A percentile compares a stretch with the other conserved stretches of the same genome.
phyloP scores from a whole-genome alignment of 331 rosid genomes.

The Pyracantha coccinea region DNA sequence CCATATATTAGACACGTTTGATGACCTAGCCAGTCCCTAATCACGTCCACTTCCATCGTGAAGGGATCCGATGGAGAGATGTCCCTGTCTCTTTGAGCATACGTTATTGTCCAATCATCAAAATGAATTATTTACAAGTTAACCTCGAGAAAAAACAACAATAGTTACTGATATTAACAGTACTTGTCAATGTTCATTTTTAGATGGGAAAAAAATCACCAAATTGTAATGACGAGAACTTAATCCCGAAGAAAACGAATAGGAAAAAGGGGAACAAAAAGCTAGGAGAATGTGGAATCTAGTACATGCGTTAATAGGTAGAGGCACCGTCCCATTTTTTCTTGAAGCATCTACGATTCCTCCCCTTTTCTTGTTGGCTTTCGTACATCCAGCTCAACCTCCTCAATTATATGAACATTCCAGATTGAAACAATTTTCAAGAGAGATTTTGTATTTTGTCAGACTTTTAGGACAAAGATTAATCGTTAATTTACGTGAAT shows the following conservation, averaged over 20 bases:
- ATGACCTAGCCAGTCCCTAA: not conserved
- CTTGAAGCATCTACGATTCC: not conserved
- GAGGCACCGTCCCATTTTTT: conserved; percentile 22
- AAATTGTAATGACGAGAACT: not conserved
- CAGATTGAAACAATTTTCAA: no score
- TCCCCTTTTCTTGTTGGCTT: not conserved
- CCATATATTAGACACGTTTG: not conserved
- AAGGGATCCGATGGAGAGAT: not conserved
- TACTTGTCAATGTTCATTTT: no score
- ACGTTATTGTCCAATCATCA: not conserved
- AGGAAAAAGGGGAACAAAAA: not conserved
- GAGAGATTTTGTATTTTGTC: no score
- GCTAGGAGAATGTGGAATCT: conserved; percentile 9
- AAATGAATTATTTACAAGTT: not conserved
- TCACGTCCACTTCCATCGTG: not conserved
- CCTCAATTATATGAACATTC: not conserved
- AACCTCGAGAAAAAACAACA: no score
- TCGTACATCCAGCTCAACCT: not conserved
- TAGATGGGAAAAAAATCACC: fast-evolving
- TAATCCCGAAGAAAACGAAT: not conserved
- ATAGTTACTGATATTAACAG: fast-evolving
- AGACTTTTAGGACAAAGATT: no score
- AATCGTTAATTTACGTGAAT: not conserved
- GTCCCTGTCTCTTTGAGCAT: not conserved
- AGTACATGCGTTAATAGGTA: not conserved